Conservation (phyloP, 1,284 basidiomycete genomes). For the Flammula alnicola region DNA sequence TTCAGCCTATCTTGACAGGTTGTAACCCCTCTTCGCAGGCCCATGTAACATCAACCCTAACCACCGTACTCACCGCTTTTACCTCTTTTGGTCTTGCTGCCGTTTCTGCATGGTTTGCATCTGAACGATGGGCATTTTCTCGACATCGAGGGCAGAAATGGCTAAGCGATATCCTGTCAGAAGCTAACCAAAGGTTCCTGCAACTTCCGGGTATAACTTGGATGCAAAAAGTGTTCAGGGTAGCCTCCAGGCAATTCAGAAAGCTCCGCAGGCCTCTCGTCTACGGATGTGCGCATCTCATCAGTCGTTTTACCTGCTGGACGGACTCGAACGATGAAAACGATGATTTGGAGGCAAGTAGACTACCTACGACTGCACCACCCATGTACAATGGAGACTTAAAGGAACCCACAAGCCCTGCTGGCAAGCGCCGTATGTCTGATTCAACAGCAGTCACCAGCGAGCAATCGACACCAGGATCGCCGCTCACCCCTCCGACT, state of each 20-base stretch:
- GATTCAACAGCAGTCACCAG: constrained; percentile 24
- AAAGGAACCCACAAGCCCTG: constrained; percentile 19
- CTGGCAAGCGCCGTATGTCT: constrained; percentile 19
- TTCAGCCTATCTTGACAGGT: constrained; percentile 1
- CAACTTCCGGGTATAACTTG: constrained; percentile 29
- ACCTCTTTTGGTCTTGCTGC: constrained; percentile 77
- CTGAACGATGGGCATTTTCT: constrained; percentile 73
- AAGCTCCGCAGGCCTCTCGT: constrained; percentile 25
- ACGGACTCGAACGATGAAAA: constrained; percentile 20
- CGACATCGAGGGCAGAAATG: constrained; percentile 75
- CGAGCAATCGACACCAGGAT: constrained; percentile 17
- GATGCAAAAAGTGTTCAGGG: constrained; percentile 14
- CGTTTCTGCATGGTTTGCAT: constrained; percentile 79
- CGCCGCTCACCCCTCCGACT: constrained; percentile 18
- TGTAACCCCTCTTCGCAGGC: constrained; percentile 42
- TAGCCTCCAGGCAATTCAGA: constrained; percentile 10
- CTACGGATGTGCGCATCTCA: not conserved
- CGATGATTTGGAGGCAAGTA: constrained; percentile 36
- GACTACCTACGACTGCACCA: constrained; percentile 24
- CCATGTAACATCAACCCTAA: constrained; percentile 65
- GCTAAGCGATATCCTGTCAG: constrained; percentile 70
- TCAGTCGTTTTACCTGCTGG: constrained; percentile 1
- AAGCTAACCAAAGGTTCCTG: constrained; percentile 47
- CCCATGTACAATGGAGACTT: constrained; percentile 7
- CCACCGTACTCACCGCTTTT: constrained; percentile 73